phyloP scores from a whole-genome alignment of 2,329 filamentous ascomycete genomes.

The Pestalotiopsis sp. region DNA sequence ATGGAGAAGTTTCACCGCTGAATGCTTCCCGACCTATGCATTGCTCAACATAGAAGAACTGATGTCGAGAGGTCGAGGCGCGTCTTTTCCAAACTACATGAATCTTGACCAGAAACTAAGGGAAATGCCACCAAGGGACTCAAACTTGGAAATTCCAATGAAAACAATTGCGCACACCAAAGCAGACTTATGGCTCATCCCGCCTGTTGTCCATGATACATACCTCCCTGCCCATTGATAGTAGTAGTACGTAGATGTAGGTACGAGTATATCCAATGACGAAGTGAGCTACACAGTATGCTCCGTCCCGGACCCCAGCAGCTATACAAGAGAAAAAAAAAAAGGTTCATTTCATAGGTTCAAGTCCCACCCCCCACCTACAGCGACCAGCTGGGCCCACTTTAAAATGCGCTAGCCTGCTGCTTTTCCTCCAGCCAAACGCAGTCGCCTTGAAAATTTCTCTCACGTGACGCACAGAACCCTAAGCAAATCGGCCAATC shows the following conservation, averaged over 20 bases:
- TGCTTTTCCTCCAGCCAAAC: background rate
- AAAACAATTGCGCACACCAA: too few species aligned
- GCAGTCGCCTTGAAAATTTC: background rate
- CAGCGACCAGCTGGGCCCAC: background rate
- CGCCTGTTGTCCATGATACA: background rate
- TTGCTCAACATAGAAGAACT: background rate
- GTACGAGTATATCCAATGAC: too few species aligned
- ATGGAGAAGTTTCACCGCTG: too few species aligned
- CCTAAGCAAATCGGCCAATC: slow-evolving; percentile 7
- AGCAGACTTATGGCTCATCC: too few species aligned
- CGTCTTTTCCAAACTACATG: background rate
- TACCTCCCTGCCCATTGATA: too few species aligned
- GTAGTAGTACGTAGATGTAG: too few species aligned
- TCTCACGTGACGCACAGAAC: slow-evolving; percentile 5
- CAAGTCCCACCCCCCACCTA: background rate
- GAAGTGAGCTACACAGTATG: background rate
- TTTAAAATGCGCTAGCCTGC: background rate
- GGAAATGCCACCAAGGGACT: background rate
- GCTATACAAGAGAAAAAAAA: background rate
- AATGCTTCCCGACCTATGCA: too few species aligned
- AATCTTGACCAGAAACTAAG: background rate
- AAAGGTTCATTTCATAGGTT: background rate
- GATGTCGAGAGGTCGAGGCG: background rate
- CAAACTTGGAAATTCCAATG: background rate
- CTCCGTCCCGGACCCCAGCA: background rate